A percentile compares a stretch with the other conserved stretches of the same genome.
Conservation (phyloP, 139 green algal genomes). For the Picochlorum sp. region DNA sequence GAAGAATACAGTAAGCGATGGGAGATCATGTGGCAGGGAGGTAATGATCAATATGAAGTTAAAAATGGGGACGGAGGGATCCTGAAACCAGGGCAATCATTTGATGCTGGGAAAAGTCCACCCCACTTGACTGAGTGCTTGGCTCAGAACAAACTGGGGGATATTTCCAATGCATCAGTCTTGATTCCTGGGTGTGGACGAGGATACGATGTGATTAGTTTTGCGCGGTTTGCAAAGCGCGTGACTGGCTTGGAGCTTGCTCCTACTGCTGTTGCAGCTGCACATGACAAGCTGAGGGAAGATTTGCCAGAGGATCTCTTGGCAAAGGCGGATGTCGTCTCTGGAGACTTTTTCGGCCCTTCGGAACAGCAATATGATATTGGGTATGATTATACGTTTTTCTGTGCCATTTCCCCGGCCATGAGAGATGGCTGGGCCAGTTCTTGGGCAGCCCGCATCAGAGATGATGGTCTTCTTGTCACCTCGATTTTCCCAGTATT, state of each 20-base stretch:
- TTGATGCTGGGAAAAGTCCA: constrained; percentile 2
- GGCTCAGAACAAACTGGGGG: background rate
- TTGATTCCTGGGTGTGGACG: constrained; percentile 43
- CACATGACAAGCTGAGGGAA: background rate
- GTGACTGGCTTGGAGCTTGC: constrained; percentile 39
- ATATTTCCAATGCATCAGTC: constrained; percentile 14
- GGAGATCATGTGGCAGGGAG: constrained; percentile 8
- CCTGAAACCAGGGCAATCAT: constrained; percentile 5
- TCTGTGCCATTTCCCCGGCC: constrained; percentile 53
- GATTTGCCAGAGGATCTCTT: background rate
- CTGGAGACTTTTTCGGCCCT: constrained; percentile 42
- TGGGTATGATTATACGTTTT: constrained; percentile 65
- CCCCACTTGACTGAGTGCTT: constrained; percentile 1
- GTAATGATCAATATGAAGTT: background rate
- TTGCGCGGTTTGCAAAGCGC: constrained; percentile 14
- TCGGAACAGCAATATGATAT: constrained; percentile 24
- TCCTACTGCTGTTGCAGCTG: constrained; percentile 18
- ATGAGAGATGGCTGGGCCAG: constrained; percentile 42
- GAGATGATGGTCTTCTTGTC: constrained; percentile 37
- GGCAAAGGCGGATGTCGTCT: background rate
- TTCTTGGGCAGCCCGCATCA: constrained; percentile 34
- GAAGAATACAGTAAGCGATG: constrained; percentile 11
- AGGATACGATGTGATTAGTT: constrained; percentile 44
- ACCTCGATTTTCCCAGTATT: constrained; percentile 53
- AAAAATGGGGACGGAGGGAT: constrained; percentile 1